phyloP scores from a whole-genome alignment of 2,329 filamentous ascomycete species.

The Phialemoniopsis sp. region DNA sequence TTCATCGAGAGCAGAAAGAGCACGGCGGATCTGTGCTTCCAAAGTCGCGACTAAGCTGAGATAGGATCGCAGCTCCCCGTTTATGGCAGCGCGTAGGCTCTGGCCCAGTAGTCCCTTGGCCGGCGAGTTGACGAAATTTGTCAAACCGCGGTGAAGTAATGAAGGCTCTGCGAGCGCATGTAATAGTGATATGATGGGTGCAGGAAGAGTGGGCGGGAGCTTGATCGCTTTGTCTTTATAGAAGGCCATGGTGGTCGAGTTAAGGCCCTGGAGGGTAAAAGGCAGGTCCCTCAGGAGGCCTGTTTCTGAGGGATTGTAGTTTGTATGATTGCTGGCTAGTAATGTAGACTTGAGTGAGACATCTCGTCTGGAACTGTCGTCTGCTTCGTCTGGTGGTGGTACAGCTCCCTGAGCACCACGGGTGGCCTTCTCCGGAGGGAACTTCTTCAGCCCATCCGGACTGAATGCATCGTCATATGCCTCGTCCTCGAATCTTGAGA shows the following conservation, averaged over 20 bases:
- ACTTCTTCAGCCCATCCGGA: constrained; percentile 43
- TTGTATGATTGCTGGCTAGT: constrained; percentile 51
- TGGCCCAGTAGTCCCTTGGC: constrained; percentile 86
- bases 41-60: constrained; percentile 86
- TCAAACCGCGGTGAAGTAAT: constrained; percentile 78
- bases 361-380: constrained; percentile 34
- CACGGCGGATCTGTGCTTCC: constrained; percentile 85
- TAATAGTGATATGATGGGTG: constrained; percentile 80
- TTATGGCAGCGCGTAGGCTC: constrained; percentile 83
- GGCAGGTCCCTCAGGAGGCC: constrained; percentile 75
- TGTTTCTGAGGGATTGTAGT: constrained; percentile 60
- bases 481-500: constrained; percentile 39
- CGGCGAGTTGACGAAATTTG: constrained; percentile 75
- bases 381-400: constrained; percentile 10
- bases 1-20: constrained; percentile 70
- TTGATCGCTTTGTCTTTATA: constrained; percentile 63
- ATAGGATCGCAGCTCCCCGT: constrained; percentile 82
- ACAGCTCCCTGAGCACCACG: constrained; percentile 26
- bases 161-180: constrained; percentile 91
- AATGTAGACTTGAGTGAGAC: constrained; percentile 54
- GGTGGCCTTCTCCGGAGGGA: constrained; percentile 34
- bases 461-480: constrained; percentile 50
- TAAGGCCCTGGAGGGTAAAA: constrained; percentile 88
- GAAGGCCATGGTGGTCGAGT: constrained; percentile 80
- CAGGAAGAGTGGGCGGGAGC: constrained; percentile 73